These are phyloP conservation scores for Naegleria fowleri DNA, from an alignment of 208 protist species.

Conservation along the genomic window DNA sequence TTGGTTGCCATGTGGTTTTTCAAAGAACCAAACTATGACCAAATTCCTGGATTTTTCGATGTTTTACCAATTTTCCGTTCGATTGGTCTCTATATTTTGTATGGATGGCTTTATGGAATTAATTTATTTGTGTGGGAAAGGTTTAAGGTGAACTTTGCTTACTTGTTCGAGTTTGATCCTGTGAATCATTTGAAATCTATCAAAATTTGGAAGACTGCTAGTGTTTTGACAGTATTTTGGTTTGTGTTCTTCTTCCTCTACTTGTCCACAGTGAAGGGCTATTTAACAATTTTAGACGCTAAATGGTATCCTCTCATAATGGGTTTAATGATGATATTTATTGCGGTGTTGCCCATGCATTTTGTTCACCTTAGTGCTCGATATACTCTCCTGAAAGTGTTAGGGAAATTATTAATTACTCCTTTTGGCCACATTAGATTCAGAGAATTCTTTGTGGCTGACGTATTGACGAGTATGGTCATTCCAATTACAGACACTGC, in stretches of 20 bases:
- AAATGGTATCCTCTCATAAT: conserved; percentile 2
- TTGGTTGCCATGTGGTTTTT: neutral
- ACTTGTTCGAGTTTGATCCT: conserved; percentile 25
- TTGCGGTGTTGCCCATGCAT: conserved; percentile 10
- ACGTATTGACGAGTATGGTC: conserved; percentile 29
- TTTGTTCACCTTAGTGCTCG: conserved; percentile 11
- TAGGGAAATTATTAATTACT: conserved; percentile 14
- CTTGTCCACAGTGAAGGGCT: neutral
- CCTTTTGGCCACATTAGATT: conserved; percentile 25
- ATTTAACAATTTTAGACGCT: conserved; percentile 23
- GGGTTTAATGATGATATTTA: neutral
- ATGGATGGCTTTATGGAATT: conserved; percentile 21
- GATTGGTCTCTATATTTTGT: conserved; percentile 3
- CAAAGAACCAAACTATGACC: neutral
- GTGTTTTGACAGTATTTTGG: conserved; percentile 26
- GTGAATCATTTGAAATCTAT: conserved; percentile 1
- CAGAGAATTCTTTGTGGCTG: conserved; percentile 22
- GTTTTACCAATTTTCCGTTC: conserved; percentile 23
- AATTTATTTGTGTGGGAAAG: conserved; percentile 17
- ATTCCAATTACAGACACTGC: conserved; percentile 27
- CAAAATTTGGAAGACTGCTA: conserved; percentile 8
- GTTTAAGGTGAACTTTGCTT: neutral
- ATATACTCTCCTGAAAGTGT: neutral
- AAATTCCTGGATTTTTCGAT: neutral
- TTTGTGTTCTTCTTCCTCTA: conserved; percentile 21